Conservation (phyloP, 805 yeast genomes). For the Nakazawaea populi region DNA sequence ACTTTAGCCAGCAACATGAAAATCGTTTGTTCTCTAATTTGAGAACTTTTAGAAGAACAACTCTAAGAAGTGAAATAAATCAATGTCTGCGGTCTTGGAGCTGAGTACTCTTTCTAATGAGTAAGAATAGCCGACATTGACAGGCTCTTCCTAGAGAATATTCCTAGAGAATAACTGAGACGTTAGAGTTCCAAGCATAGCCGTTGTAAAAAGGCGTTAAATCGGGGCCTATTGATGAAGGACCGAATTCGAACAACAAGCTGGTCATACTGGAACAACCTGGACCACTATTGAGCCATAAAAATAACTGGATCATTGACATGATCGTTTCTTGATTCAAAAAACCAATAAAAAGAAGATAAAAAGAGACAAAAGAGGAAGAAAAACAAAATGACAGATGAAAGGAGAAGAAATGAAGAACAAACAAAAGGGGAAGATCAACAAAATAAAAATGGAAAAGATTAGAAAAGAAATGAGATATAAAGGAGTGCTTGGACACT, state of each 20-base stretch:
- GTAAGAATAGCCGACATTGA: constrained; percentile 74
- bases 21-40: constrained; percentile 43
- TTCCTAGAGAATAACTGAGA: constrained; percentile 81
- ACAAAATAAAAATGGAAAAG: too few species aligned
- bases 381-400: too few species aligned
- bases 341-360: constrained; percentile 73
- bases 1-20: constrained; percentile 91
- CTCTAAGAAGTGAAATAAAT: constrained; percentile 72
- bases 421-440: too few species aligned
- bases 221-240: constrained; percentile 59
- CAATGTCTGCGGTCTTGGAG: constrained; percentile 62
- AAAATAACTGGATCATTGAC: constrained; percentile 69
- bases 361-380: too few species aligned
- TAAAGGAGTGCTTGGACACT: too few species aligned
- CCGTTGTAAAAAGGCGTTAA: constrained; percentile 66
- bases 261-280: constrained; percentile 91
- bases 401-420: too few species aligned
- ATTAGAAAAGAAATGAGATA: too few species aligned
- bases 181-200: constrained; percentile 78
- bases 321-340: constrained; percentile 85
- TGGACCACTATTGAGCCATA: constrained; percentile 95
- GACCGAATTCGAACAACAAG: constrained; percentile 80
- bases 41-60: constrained; percentile 73
- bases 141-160: constrained; percentile 87
- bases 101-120: constrained; percentile 50